Evolutionary conservation across 2,329 filamentous ascomycete species (phyloP).

Genomic region (Alternaria arbusti): DNA sequence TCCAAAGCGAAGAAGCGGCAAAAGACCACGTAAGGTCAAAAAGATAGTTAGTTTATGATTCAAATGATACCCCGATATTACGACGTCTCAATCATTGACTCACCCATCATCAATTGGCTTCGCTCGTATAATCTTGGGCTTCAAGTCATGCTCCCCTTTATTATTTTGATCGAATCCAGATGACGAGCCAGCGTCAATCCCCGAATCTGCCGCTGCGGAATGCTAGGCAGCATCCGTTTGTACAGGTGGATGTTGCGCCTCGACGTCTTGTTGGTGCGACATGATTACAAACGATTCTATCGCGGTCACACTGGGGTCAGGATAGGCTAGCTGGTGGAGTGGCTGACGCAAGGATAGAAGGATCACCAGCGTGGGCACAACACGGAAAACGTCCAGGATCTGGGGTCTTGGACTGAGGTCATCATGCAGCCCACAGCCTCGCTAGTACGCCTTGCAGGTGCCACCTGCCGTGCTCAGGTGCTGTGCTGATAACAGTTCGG

Average conservation of each 20-base stretch:
- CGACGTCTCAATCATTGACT: neutral
- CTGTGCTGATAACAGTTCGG: neutral
- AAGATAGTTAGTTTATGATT: slow-evolving; percentile 19
- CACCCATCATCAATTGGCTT: too few species aligned
- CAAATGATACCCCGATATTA: slow-evolving; percentile 36
- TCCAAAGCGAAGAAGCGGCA: slow-evolving; percentile 43
- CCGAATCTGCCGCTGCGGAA: slow-evolving; percentile 15
- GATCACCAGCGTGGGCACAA: neutral
- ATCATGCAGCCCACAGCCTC: neutral
- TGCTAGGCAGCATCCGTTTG: neutral
- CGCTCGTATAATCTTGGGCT: slow-evolving; percentile 24
- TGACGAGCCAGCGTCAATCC: slow-evolving; percentile 18
- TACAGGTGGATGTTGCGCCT: neutral
- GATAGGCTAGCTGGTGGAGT: neutral
- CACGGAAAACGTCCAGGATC: neutral
- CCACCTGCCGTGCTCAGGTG: neutral
- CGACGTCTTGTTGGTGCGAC: neutral
- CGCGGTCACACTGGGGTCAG: neutral
- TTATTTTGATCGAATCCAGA: slow-evolving; percentile 29
- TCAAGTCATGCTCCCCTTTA: slow-evolving; percentile 19
- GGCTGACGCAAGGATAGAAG: neutral
- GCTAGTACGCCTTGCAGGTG: neutral
- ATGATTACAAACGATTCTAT: neutral
- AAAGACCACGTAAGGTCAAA: slow-evolving; percentile 21
- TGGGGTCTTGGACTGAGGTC: neutral